These are phyloP conservation scores for Penicillium crystallinum DNA, from an alignment of 495 filamentous ascomycete species.

Conservation along the genomic window DNA sequence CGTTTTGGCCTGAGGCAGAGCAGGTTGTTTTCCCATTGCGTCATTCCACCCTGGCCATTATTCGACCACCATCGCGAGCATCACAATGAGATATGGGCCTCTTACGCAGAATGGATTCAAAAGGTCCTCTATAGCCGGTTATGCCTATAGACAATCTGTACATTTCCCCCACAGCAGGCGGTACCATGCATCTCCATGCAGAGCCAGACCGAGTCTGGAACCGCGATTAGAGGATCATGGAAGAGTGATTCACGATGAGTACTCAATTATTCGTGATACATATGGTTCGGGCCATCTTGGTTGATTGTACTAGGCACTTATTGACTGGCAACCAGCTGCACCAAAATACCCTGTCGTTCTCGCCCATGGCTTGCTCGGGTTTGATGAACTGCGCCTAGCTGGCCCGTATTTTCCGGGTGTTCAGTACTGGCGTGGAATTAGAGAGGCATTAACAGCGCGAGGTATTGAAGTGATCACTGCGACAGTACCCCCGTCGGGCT, in stretches of 20 bases:
- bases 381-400: slow-evolving; percentile 73
- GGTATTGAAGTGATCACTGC: slow-evolving; percentile 76
- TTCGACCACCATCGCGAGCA: slow-evolving; percentile 7
- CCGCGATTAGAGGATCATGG: slow-evolving; percentile 59
- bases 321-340: slow-evolving; percentile 36
- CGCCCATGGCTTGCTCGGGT: slow-evolving; percentile 88
- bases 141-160: neutral
- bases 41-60: slow-evolving; percentile 12
- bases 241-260: slow-evolving; percentile 70
- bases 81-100: slow-evolving; percentile 22
- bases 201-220: slow-evolving; percentile 32
- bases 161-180: slow-evolving; percentile 2
- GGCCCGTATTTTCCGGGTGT: slow-evolving; percentile 69
- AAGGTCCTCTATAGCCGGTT: neutral
- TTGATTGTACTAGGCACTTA: neutral
- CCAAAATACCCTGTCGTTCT: slow-evolving; percentile 73
- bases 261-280: slow-evolving; percentile 59
- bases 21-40: slow-evolving; percentile 9
- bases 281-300: slow-evolving; percentile 51
- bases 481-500: slow-evolving; percentile 70
- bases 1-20: slow-evolving; percentile 13
- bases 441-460: slow-evolving; percentile 65
- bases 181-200: slow-evolving; percentile 7
- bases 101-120: neutral
- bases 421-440: slow-evolving; percentile 90